Percentiles rank a stretch among this genome's conserved stretches.
phyloP scores from a whole-genome alignment of 129 eudicot species.

The Chrysanthemum makinoi region DNA sequence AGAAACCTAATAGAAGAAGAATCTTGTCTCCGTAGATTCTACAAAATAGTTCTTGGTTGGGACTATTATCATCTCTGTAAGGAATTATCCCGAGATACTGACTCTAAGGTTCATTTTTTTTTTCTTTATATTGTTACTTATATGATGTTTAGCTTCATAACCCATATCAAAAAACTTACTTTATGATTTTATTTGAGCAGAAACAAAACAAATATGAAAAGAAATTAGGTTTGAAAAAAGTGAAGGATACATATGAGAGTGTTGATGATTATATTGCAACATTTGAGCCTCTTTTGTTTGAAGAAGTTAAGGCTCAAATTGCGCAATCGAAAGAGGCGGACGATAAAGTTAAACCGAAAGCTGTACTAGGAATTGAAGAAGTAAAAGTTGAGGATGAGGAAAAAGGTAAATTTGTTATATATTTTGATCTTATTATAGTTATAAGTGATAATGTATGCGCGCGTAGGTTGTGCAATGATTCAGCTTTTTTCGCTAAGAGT shows the following conservation, averaged over 20 bases:
- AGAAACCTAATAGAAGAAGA: constrained; percentile 56
- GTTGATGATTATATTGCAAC: constrained; percentile 74
- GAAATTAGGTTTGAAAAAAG: constrained; percentile 53
- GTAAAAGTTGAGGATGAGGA: constrained; percentile 56
- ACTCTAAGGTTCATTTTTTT: not conserved
- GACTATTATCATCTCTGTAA: constrained; percentile 55
- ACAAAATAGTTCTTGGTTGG: constrained; percentile 86
- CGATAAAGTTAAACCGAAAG: too few relatives aligned
- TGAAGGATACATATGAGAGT: constrained; percentile 62
- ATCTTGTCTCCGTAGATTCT: constrained; percentile 58
- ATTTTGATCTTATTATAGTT: not conserved
- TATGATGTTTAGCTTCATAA: not conserved
- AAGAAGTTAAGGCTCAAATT: constrained; percentile 95
- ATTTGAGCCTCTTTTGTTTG: constrained; percentile 88
- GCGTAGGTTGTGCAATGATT: too few relatives aligned
- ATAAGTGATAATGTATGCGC: not conserved
- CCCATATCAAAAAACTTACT: not conserved
- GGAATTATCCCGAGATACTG: constrained; percentile 40
- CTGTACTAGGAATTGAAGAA: not conserved
- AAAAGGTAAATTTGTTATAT: constrained; percentile 41
- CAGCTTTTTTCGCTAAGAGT: too few relatives aligned
- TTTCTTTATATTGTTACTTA: not conserved
- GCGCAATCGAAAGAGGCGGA: constrained; percentile 10
- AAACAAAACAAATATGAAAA: constrained; percentile 30
- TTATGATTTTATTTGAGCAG: constrained; percentile 22